These are phyloP conservation scores for Fusarium austroafricanum DNA, from an alignment of 2,329 filamentous ascomycete genomes.

Conservation along the genomic window DNA sequence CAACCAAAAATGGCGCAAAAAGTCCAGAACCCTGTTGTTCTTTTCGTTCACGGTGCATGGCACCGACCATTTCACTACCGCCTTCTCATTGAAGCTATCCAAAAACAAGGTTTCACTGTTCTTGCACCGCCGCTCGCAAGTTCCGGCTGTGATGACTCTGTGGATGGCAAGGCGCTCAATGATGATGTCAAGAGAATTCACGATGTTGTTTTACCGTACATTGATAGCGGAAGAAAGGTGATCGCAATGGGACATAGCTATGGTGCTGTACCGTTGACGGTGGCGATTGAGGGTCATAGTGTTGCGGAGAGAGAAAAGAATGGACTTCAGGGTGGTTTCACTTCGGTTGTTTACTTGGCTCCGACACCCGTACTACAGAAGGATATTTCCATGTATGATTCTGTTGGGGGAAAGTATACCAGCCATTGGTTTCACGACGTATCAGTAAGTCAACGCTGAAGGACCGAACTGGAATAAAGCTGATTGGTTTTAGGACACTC, in stretches of 20 bases:
- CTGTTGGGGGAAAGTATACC: not conserved
- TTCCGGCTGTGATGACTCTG: constrained; percentile 27
- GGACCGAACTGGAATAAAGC: fast-evolving
- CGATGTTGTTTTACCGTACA: not conserved
- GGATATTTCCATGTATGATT: constrained; percentile 26
- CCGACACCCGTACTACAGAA: constrained; percentile 18
- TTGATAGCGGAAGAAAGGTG: constrained; percentile 9
- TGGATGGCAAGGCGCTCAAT: constrained; percentile 18
- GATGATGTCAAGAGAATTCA: constrained; percentile 28
- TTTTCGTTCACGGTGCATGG: constrained; percentile 36
- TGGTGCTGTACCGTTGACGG: constrained; percentile 21
- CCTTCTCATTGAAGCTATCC: constrained; percentile 15
- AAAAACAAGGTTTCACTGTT: constrained; percentile 8
- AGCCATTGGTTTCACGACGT: constrained; percentile 23
- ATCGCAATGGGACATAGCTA: constrained; percentile 34
- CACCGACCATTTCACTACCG: constrained; percentile 32
- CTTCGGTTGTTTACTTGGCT: constrained; percentile 13
- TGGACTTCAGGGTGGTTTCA: constrained; percentile 15
- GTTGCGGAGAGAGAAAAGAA: constrained; percentile 3
- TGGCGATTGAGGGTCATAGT: constrained; percentile 6
- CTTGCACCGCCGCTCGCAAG: constrained; percentile 19
- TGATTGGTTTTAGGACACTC: not conserved
- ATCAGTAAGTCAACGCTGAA: not conserved
- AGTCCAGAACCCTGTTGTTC: constrained; percentile 13
- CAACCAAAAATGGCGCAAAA: not conserved